phyloP scores from a whole-genome alignment of 225 moss, liverwort and hornwort genomes.

The Thuidium tamariscinum region DNA sequence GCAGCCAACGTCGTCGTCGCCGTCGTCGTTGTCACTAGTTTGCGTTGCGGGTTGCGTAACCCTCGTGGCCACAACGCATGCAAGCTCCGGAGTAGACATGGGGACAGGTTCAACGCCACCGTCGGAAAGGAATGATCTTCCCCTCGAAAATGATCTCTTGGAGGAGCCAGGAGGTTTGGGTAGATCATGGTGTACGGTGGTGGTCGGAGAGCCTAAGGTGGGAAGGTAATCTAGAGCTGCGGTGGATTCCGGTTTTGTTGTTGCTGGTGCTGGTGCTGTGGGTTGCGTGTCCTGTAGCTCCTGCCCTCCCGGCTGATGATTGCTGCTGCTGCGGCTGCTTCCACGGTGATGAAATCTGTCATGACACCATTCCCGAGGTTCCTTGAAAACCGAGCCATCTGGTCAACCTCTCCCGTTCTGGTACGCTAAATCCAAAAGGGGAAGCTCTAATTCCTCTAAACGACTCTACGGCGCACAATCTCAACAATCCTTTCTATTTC shows the following conservation, averaged over 20 bases:
- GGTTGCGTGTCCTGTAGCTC: slow-evolving; percentile 6
- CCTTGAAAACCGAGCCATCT: slow-evolving; percentile 31
- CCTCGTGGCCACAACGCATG: neutral
- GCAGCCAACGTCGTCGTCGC: neutral
- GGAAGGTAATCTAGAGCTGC: neutral
- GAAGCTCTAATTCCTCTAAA: neutral
- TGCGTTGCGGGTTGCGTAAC: neutral
- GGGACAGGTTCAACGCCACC: neutral
- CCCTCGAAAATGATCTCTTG: slow-evolving; percentile 11
- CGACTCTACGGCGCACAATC: neutral
- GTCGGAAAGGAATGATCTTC: neutral
- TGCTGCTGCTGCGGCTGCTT: neutral
- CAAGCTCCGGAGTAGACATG: slow-evolving; percentile 26
- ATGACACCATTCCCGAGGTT: slow-evolving; percentile 38
- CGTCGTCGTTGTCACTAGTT: neutral
- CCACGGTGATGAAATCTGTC: slow-evolving; percentile 19
- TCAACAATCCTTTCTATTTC: neutral
- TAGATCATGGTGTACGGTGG: slow-evolving; percentile 23
- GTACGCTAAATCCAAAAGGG: neutral
- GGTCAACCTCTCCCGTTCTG: slow-evolving; percentile 22
- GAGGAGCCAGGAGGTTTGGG: slow-evolving; percentile 5
- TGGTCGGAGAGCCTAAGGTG: neutral
- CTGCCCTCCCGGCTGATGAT: slow-evolving; percentile 26
- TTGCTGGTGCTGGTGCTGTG: neutral
- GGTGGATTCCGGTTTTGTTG: neutral